Base-by-base conservation (phyloP, 768 basidiomycete genomes). In the Termitomyces sp. region DNA sequence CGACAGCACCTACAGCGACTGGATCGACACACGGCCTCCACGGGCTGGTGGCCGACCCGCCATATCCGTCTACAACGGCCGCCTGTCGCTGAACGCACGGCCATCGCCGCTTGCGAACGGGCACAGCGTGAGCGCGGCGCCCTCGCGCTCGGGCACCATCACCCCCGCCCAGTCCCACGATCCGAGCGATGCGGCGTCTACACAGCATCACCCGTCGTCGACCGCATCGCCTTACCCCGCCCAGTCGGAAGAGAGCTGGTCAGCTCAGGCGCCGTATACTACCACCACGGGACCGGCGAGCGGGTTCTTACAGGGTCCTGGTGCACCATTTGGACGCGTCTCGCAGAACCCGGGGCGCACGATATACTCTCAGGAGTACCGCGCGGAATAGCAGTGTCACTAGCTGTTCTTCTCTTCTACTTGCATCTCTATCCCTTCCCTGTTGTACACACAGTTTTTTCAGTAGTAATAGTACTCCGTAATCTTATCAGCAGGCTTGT, bases 311-410 rank as follows among this genome's bases (percentile, higher is more conserved):
- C 78, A 76, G 57, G 80, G 78, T 13, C 69, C 81, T 22, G 70
- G 66, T 18, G 71, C 67, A 33, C 65, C 78, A 5, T 79, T 81
- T 65, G 75, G 74, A 42, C 74, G 73, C 54, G 62, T 71, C 44
- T 57, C 67, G 24, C 76, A 79, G 65, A 83, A 82, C 57, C 76
- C 82, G 2, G 85, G 84, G 56, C 83, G 84, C 63, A 87, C 85
- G 32, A 85, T 86, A 60, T 86, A 86, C 68, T 82, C 84, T 45
- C 83, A 84, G 43, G 56, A 67, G 42, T 58, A 54, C 42, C 65
- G 51, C 44, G 13, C 54, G 54, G 65, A 65, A 14, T 65, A 64
- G 60, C 45, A 40, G 22, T 10, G 24, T 53, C 26, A 10, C 33
- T 48, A 22, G 24, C 7, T 14, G 24, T 36, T 26, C 16, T 47